These are phyloP conservation scores for Amphibolis antarctica DNA, from an alignment of 106 monocot species.

Conservation along the genomic window DNA sequence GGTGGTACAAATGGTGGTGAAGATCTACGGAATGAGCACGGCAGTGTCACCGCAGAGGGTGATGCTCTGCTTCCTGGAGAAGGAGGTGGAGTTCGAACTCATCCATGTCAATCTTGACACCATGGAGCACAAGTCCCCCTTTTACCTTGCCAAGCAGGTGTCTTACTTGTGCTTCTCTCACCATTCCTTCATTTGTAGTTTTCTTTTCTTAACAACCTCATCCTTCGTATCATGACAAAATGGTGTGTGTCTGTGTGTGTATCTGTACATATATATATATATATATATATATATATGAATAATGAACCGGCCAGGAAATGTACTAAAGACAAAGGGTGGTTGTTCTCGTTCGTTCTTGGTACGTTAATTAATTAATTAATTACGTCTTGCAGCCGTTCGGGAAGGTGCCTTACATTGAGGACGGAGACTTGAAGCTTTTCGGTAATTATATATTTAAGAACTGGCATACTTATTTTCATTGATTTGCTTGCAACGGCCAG, in stretches of 20 bases:
- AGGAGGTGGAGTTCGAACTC: conserved; percentile 30
- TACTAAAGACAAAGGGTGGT: neutral
- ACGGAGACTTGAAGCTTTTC: conserved; percentile 31
- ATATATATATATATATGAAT: neutral
- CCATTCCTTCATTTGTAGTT: too few relatives aligned
- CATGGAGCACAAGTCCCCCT: conserved; percentile 25
- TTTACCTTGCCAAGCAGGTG: conserved; percentile 28
- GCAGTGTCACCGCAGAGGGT: conserved; percentile 28
- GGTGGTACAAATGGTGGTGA: conserved; percentile 28
- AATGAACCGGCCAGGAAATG: neutral
- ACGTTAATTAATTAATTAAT: too few relatives aligned
- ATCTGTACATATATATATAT: neutral
- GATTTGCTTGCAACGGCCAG: too few relatives aligned
- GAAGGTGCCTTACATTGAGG: conserved; percentile 31
- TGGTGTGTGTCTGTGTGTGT: too few relatives aligned
- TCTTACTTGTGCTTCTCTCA: too few relatives aligned
- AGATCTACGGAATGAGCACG: conserved; percentile 12
- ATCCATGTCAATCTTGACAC: conserved; percentile 22
- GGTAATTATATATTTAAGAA: conserved; percentile 9
- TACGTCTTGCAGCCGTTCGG: conserved; percentile 27
- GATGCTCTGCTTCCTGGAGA: conserved; percentile 32
- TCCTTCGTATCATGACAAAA: too few relatives aligned
- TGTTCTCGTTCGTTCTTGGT: neutral
- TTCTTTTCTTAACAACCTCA: too few relatives aligned
- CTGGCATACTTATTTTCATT: too few relatives aligned